These are phyloP conservation scores for Nicotiana obtusifolia DNA, from an alignment of 257 asterid genomes.

Conservation along the genomic window DNA sequence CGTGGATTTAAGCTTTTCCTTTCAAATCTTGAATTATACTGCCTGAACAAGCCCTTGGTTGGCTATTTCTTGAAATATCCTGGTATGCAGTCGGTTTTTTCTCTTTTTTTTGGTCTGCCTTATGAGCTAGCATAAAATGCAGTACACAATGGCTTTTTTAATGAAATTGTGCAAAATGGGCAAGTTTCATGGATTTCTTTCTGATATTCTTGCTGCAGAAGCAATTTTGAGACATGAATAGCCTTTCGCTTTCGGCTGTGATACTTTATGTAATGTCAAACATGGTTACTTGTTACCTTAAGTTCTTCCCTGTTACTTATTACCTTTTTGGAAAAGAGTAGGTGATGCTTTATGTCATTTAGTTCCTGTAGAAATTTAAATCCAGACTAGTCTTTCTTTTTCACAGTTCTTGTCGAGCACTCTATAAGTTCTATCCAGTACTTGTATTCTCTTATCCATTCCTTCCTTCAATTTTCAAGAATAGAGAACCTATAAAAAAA, in stretches of 20 bases:
- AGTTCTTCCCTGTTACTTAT: background rate
- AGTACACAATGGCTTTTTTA: background rate
- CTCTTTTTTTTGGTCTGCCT: background rate
- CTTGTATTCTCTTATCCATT: background rate
- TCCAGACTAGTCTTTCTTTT: background rate
- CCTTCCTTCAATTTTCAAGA: background rate
- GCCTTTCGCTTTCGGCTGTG: background rate
- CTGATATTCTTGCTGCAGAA: background rate
- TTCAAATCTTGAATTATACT: background rate
- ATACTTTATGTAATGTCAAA: background rate
- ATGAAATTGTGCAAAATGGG: background rate
- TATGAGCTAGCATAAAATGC: background rate
- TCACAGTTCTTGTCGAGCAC: background rate
- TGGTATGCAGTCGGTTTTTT: background rate
- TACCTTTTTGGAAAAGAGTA: background rate
- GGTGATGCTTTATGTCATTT: background rate
- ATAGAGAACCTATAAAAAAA: background rate
- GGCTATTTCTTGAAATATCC: background rate
- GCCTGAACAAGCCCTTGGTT: background rate
- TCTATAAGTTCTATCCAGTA: background rate
- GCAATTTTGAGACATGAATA: background rate
- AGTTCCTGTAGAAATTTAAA: background rate
- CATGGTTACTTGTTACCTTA: background rate
- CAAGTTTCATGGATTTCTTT: background rate
- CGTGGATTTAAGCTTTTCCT: background rate